Percentiles rank a stretch among this genome's conserved stretches.
Evolutionary conservation across 257 asterid species (phyloP).

Genomic region (Primulina tabacum): DNA sequence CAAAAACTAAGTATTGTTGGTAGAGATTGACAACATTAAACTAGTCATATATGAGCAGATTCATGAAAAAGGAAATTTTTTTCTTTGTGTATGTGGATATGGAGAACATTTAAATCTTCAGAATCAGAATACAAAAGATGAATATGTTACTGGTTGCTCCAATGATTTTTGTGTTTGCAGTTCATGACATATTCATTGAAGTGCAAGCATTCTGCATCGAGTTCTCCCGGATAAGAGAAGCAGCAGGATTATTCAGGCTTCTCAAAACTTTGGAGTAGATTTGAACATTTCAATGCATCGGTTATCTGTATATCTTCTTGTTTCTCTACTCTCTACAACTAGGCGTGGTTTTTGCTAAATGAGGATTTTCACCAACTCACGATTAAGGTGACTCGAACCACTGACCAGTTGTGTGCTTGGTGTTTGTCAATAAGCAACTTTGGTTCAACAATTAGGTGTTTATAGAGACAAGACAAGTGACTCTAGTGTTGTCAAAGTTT

Average conservation of each 20-base stretch:
- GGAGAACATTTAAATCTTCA: not conserved
- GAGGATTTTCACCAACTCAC: not conserved
- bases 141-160: not conserved
- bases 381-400: not conserved
- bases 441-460: not conserved
- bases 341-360: not conserved
- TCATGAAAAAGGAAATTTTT: not conserved
- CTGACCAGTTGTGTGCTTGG: not conserved
- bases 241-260: conserved; percentile 85
- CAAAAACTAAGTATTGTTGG: not conserved
- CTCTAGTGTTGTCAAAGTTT: not conserved
- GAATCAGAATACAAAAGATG: not conserved
- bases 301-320: conserved; percentile 11
- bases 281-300: conserved; percentile 8
- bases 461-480: not conserved
- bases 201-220: conserved; percentile 97
- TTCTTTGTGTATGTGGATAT: not conserved
- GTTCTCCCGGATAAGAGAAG: conserved; percentile 95
- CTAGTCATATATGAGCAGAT: conserved; percentile 1
- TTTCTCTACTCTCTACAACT: not conserved
- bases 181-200: conserved; percentile 88
- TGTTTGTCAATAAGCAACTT: not conserved
- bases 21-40: conserved; percentile 1
- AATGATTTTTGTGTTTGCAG: conserved; percentile 43
- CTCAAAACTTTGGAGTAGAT: conserved; percentile 74